Conservation (phyloP, 768 basidiomycete genomes). For the Mycena belliarum region DNA sequence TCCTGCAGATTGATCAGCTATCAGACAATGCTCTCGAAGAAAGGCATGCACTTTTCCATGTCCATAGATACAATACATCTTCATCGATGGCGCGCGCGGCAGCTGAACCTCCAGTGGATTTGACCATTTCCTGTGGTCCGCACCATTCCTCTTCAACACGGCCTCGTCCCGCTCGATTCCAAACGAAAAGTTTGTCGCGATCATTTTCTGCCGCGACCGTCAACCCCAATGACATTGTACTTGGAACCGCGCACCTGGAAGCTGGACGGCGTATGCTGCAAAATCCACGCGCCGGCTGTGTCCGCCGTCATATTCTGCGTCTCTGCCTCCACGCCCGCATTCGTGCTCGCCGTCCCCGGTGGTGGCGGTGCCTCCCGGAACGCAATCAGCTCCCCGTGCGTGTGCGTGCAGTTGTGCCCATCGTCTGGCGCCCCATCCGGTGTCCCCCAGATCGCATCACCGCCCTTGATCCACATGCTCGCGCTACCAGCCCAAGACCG, state of each 20-base stretch:
- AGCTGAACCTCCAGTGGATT: constrained; percentile 89
- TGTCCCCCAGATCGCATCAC: constrained; percentile 83
- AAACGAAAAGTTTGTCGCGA: constrained; percentile 82
- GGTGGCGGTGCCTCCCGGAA: constrained; percentile 49
- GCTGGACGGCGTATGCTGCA: constrained; percentile 76
- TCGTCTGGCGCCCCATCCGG: constrained; percentile 80
- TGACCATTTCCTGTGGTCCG: constrained; percentile 84
- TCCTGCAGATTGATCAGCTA: constrained; percentile 36
- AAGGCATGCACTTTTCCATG: constrained; percentile 63
- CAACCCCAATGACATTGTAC: neutral
- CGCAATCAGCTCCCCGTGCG: constrained; percentile 81
- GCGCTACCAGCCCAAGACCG: constrained; percentile 94
- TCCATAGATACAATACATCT: constrained; percentile 91
- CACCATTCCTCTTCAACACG: constrained; percentile 55
- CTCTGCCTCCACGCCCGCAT: constrained; percentile 25
- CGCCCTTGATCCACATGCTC: constrained; percentile 94
- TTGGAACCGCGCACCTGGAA: constrained; percentile 74
- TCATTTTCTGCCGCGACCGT: constrained; percentile 65
- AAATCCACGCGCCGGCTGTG: constrained; percentile 75
- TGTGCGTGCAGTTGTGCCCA: constrained; percentile 47
- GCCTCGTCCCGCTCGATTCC: constrained; percentile 81
- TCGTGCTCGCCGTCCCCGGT: constrained; percentile 20
- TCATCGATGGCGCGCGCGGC: constrained; percentile 89
- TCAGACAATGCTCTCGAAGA: neutral
- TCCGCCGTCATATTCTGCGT: constrained; percentile 73